Evolutionary conservation across 2,329 filamentous ascomycete species (phyloP).

Genomic region (Curvularia hawaiiensis): DNA sequence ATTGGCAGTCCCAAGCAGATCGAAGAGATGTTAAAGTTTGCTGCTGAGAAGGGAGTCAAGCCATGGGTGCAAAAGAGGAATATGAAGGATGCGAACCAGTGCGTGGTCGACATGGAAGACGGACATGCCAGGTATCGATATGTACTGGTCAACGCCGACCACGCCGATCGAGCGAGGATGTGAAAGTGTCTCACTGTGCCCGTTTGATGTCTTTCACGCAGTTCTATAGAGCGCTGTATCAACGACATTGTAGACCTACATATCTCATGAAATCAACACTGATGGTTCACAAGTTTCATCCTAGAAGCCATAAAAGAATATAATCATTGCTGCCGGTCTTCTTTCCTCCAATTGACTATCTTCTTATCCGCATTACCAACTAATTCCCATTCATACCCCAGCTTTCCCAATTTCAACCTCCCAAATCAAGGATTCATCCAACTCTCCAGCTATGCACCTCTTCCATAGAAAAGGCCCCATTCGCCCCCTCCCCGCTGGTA

Average conservation of each 20-base stretch:
- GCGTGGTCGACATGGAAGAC: conserved; percentile 61
- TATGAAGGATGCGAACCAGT: conserved; percentile 61
- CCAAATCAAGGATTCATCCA: not conserved
- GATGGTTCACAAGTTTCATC: not conserved
- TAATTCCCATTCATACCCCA: not conserved
- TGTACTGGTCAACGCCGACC: conserved; percentile 40
- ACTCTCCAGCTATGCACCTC: not conserved
- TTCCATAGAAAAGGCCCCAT: not conserved
- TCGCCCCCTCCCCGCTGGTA: not conserved
- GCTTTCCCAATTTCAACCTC: no score
- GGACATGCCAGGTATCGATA: conserved; percentile 58
- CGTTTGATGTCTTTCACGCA: not conserved
- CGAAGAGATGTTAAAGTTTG: conserved; percentile 65
- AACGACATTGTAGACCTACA: not conserved
- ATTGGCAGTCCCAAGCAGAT: conserved; percentile 64
- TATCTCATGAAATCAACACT: not conserved
- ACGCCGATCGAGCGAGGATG: conserved; percentile 32
- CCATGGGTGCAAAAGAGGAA: conserved; percentile 67
- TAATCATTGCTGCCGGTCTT: not conserved
- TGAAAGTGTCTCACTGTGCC: conserved; percentile 4
- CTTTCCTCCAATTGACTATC: not conserved
- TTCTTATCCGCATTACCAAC: not conserved
- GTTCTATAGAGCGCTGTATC: not conserved
- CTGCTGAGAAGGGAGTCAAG: conserved; percentile 62
- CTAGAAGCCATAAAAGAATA: not conserved